phyloP scores from a whole-genome alignment of 1,284 basidiomycete species.

The Papiliotrema laurentii region DNA sequence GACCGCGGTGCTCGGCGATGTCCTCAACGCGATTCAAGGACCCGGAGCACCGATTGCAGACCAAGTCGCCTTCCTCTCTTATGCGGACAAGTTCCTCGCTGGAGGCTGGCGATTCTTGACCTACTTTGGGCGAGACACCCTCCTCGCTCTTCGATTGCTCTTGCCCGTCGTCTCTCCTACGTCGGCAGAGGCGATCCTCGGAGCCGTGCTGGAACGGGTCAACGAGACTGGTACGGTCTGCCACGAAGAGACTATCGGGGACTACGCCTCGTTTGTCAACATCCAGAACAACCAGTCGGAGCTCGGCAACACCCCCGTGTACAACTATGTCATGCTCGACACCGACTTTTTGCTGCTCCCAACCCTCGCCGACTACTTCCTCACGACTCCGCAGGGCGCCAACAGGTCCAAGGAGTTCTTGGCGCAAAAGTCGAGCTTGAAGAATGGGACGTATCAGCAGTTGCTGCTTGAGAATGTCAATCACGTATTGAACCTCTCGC shows the following conservation, averaged over 20 bases:
- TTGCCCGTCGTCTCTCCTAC: constrained; percentile 49
- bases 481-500: constrained; percentile 37
- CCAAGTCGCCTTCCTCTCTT: constrained; percentile 45
- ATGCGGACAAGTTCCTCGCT: constrained; percentile 48
- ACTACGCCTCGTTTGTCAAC: constrained; percentile 36
- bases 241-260: constrained; percentile 51
- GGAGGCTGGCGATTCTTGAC: constrained; percentile 53
- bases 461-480: constrained; percentile 44
- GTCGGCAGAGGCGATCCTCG: constrained; percentile 49
- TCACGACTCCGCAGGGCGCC: constrained; percentile 43
- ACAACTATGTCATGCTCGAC: constrained; percentile 51
- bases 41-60: constrained; percentile 36
- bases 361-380: constrained; percentile 49
- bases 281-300: constrained; percentile 46
- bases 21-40: constrained; percentile 37
- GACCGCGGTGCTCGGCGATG: constrained; percentile 24
- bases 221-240: constrained; percentile 49
- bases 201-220: constrained; percentile 50
- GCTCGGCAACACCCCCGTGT: constrained; percentile 48
- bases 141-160: constrained; percentile 50
- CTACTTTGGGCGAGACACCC: constrained; percentile 51
- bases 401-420: constrained; percentile 36
- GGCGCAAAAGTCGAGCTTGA: constrained; percentile 40
- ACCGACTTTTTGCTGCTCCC: constrained; percentile 52
- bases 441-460: constrained; percentile 46